A percentile compares a stretch with the other conserved stretches of the same genome.
Evolutionary conservation across 345 rosid species (phyloP).

Genomic region (Gossypium thurberi): DNA sequence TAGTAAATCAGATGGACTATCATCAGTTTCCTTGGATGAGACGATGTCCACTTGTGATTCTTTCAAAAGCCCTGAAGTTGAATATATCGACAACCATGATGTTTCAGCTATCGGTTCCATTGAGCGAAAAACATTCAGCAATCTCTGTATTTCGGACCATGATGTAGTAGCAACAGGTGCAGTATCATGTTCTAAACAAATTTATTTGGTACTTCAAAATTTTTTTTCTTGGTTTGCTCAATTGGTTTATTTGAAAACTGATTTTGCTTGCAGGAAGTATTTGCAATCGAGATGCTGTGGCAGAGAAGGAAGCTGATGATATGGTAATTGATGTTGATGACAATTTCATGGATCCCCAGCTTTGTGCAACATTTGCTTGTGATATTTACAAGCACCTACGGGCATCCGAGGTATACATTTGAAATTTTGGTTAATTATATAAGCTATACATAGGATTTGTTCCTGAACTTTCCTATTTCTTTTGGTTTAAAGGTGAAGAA

Average conservation of each 20-base stretch:
- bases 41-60: constrained; percentile 79
- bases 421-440: neutral
- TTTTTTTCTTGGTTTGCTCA: neutral
- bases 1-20: constrained; percentile 44
- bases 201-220: neutral
- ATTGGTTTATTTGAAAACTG: neutral
- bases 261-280: constrained; percentile 36
- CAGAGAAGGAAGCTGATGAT: constrained; percentile 42
- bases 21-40: constrained; percentile 69
- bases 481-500: constrained; percentile 49
- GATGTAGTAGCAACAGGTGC: constrained; percentile 37
- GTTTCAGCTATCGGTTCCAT: constrained; percentile 48
- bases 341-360: constrained; percentile 62
- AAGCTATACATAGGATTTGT: neutral
- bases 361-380: constrained; percentile 62
- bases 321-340: constrained; percentile 49
- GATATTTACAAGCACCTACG: constrained; percentile 53
- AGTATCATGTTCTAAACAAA: neutral
- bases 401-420: constrained; percentile 63
- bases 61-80: constrained; percentile 79
- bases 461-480: neutral
- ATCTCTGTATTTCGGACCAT: constrained; percentile 60
- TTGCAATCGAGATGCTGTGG: constrained; percentile 51
- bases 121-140: constrained; percentile 63
- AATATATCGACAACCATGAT: constrained; percentile 55